Evolutionary conservation across 1,284 basidiomycete genomes (phyloP).

Genomic region (Rhodotorula sp.): DNA sequence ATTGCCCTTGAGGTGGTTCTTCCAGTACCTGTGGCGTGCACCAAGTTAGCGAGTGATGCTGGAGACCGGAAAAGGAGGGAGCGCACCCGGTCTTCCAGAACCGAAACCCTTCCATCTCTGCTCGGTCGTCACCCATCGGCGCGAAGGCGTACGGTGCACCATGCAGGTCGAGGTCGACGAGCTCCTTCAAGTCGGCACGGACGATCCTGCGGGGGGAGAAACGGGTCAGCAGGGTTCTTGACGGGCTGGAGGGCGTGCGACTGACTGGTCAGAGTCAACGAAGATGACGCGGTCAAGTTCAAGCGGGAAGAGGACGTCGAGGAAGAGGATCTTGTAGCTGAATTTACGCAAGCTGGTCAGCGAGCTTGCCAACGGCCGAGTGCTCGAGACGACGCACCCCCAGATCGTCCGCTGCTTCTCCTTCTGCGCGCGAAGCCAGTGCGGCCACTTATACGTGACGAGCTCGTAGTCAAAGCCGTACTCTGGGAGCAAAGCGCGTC

Average conservation of each 20-base stretch:
- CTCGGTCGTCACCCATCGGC: constrained; percentile 76
- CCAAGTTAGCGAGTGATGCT: constrained; percentile 45
- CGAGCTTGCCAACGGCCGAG: background rate
- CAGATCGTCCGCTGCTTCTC: constrained; percentile 98
- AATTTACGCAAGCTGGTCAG: background rate
- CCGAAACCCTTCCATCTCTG: constrained; percentile 96
- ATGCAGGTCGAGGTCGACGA: constrained; percentile 84
- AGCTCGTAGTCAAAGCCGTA: constrained; percentile 95
- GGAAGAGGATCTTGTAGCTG: constrained; percentile 92
- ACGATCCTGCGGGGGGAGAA: constrained; percentile 68
- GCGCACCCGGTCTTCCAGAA: constrained; percentile 84
- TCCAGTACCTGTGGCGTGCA: constrained; percentile 66
- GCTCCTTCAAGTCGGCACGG: constrained; percentile 86
- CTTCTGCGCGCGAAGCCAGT: constrained; percentile 91
- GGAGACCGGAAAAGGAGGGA: constrained; percentile 1
- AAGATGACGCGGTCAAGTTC: constrained; percentile 96
- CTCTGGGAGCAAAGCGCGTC: constrained; percentile 72
- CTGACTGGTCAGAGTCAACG: constrained; percentile 71
- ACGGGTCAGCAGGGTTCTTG: background rate
- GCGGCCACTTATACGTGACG: constrained; percentile 98
- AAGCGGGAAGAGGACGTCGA: constrained; percentile 97
- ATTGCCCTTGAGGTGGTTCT: constrained; percentile 70
- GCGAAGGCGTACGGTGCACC: constrained; percentile 93
- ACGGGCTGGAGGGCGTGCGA: background rate
- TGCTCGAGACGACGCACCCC: constrained; percentile 56